Base-by-base conservation (phyloP, 2,329 filamentous ascomycete genomes). In the Lojkania enalia region DNA sequence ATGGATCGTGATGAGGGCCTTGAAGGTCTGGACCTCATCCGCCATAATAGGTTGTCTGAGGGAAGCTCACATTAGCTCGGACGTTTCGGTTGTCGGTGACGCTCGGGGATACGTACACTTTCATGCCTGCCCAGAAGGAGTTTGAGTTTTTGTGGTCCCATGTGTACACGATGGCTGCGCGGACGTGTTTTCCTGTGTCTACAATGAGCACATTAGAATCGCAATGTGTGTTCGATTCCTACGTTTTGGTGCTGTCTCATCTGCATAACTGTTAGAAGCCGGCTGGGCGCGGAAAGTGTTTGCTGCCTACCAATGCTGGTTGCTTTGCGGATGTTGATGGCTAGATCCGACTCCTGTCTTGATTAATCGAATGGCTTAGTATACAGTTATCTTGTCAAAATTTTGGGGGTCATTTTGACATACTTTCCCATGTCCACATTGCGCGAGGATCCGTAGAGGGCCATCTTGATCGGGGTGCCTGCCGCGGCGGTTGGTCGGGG, bases 1-100 rank as follows among this genome's bases (percentile, higher is more conserved):
- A 77, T 99, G 94, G 55, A 97, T 84, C 16, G 90, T 97, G 64
- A 97, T 96, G 49, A 99, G 81, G 36, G 94, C 91, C 72, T 99
- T 99, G 81, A 97, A 99, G 3, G 94, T 97, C 76, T 99, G 94
- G 29, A 99, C 86, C 76, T 99, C 94, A 69, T 99, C 94, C 71
- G 94, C 92, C 55, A 97, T 83, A 65, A 99, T 90, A n/a, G 94
- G 94, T 75, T 97, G 92, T 63, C 89, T 95, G 49, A 19, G 42
- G 9, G 7, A 18, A 20, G 18, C 15, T 15, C 37, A 12, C 13
- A 25, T 44, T 15, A 40, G 31, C 35, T 40, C 44, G 25, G 1
- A 19, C 13, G 19, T 19, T 30, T 21, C 6, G 33, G 9, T 19
- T 21, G 21, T 11, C 9, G 33, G 5, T 20, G 9, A 7, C 7